Evolutionary conservation across 2,329 filamentous ascomycete genomes (phyloP).

Genomic region (Fusarium circinatum): DNA sequence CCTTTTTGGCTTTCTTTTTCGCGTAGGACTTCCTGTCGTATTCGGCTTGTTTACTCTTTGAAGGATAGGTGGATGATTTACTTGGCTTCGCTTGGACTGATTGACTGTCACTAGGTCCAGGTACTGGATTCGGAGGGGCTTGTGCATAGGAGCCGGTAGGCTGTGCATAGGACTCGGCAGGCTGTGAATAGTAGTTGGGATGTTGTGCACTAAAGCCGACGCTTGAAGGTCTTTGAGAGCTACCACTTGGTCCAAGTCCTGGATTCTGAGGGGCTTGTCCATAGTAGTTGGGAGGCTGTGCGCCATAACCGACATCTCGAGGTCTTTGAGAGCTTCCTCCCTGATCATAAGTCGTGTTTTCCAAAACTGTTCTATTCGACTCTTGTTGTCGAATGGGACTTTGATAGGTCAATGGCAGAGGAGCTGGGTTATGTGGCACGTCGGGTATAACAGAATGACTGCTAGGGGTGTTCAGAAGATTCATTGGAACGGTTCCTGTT

Average conservation of each 20-base stretch:
- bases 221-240: too few species aligned
- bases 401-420: not conserved
- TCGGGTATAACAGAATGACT: not conserved
- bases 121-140: too few species aligned
- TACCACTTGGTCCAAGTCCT: not conserved
- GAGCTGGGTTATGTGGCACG: not conserved
- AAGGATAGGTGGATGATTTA: too few species aligned
- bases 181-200: too few species aligned
- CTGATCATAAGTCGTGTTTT: fast-evolving
- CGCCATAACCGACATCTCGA: too few species aligned
- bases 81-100: not conserved
- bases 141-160: too few species aligned
- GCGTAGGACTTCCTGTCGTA: too few species aligned
- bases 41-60: too few species aligned
- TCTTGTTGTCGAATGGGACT: not conserved
- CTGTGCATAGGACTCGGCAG: too few species aligned
- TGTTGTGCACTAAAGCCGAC: too few species aligned
- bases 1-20: too few species aligned
- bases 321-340: not conserved
- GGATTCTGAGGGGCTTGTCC: not conserved
- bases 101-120: not conserved
- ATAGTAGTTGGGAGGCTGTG: too few species aligned
- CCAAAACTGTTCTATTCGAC: not conserved
- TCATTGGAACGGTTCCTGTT: not conserved
- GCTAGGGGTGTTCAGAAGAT: not conserved